Conservation (phyloP, 345 rosid genomes). For the Eucalyptus urophylla region DNA sequence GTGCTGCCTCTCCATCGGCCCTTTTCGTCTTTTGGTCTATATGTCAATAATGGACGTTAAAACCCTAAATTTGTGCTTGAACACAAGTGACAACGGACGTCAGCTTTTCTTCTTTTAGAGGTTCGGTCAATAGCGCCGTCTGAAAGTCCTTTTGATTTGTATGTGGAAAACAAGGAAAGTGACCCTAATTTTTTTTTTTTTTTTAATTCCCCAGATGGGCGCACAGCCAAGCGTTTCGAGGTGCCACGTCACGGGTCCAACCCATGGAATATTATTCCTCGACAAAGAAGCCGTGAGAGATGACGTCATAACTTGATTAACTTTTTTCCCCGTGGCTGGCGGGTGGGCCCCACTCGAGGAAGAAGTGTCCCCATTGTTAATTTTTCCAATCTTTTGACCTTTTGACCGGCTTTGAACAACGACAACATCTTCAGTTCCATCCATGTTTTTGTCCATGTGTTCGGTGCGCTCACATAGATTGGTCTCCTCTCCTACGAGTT, state of each 20-base stretch:
- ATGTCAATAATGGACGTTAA: fast-evolving
- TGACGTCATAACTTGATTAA: neutral
- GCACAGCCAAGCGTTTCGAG: neutral
- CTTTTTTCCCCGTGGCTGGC: no score
- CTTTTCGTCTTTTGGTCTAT: neutral
- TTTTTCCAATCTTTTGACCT: neutral
- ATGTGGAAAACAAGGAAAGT: neutral
- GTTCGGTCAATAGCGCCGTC: neutral
- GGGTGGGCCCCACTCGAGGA: neutral
- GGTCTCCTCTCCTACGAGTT: neutral
- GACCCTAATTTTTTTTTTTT: neutral
- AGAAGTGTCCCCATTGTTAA: neutral
- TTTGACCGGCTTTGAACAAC: neutral
- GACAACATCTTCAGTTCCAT: neutral
- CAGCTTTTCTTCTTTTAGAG: neutral
- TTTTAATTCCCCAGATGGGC: neutral
- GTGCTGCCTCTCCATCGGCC: neutral
- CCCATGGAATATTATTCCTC: neutral
- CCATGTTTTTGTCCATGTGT: neutral
- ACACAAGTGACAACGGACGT: neutral
- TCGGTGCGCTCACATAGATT: neutral
- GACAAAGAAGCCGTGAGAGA: neutral
- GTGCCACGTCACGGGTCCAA: neutral
- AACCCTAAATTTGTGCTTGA: neutral
- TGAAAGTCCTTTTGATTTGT: neutral